Evolutionary conservation across 192 early-diverging fungal genomes (phyloP).

Genomic region (Endogone sp.): DNA sequence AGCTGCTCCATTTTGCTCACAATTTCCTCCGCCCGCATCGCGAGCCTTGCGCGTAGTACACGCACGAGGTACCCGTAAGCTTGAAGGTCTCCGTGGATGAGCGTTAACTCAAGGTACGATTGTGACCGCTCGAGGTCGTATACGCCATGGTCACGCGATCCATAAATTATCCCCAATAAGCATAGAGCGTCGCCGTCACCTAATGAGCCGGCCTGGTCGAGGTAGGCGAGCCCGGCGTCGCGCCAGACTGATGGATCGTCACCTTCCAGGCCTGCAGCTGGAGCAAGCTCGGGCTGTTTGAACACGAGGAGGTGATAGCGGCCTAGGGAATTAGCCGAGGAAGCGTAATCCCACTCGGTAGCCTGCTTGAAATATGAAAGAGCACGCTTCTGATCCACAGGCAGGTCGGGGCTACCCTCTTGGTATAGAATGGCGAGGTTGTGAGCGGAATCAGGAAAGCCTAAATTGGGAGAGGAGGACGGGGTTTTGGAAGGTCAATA

Average conservation of each 20-base stretch:
- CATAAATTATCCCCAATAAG: conserved; percentile 49
- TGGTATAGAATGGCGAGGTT: conserved; percentile 50
- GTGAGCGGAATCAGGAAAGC: conserved; percentile 49
- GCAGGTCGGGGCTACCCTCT: conserved; percentile 27
- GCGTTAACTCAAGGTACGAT: conserved; percentile 43
- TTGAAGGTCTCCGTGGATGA: conserved; percentile 42
- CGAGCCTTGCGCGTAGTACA: conserved; percentile 39
- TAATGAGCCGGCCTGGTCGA: not conserved
- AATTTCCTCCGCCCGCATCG: conserved; percentile 29
- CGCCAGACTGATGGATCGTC: conserved; percentile 11
- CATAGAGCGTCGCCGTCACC: conserved; percentile 42
- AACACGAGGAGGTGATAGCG: conserved; percentile 22
- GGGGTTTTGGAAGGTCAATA: too few species aligned
- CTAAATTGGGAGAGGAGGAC: conserved; percentile 3
- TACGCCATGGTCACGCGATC: conserved; percentile 41
- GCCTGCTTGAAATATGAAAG: conserved; percentile 39
- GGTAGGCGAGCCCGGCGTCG: not conserved
- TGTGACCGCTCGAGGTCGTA: conserved; percentile 50
- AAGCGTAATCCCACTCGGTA: conserved; percentile 37
- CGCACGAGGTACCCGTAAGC: conserved; percentile 39
- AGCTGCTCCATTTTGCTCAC: conserved; percentile 30
- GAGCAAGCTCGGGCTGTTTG: conserved; percentile 16
- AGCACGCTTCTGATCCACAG: conserved; percentile 24
- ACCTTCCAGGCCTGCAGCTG: conserved; percentile 11
- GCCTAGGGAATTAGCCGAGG: conserved; percentile 39